A percentile compares a stretch with the other conserved stretches of the same genome.
Conservation (phyloP, 2,329 filamentous ascomycete species). For the Alternaria conjuncta region DNA sequence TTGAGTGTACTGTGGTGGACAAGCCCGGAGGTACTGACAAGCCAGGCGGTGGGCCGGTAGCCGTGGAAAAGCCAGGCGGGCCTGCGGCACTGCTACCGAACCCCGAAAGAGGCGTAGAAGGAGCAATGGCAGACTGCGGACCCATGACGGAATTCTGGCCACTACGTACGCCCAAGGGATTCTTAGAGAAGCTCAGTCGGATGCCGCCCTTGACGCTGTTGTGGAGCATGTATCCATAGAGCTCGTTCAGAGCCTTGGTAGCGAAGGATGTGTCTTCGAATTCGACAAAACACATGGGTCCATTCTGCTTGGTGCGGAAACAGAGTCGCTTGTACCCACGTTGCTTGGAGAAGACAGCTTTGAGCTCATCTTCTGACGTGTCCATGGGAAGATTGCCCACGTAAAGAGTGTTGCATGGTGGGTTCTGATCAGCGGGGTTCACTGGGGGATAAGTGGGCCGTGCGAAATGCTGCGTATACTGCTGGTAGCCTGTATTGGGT, state of each 20-base stretch:
- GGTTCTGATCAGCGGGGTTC: conserved; percentile 95
- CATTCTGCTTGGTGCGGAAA: conserved; percentile 93
- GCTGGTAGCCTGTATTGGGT: conserved; percentile 60
- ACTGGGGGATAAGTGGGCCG: conserved; percentile 79
- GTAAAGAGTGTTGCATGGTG: conserved; percentile 96
- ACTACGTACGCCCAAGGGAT: conserved; percentile 89
- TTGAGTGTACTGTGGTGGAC: conserved; percentile 43
- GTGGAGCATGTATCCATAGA: conserved; percentile 85
- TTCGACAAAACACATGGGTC: conserved; percentile 98
- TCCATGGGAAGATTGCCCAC: conserved; percentile 95
- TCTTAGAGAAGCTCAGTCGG: conserved; percentile 95
- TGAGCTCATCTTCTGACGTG: conserved; percentile 93
- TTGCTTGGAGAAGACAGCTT: conserved; percentile 89
- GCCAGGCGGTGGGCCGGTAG: conserved; percentile 81
- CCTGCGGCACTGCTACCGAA: conserved; percentile 64
- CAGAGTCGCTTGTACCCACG: conserved; percentile 94
- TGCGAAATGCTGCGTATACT: conserved; percentile 63
- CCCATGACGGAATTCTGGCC: conserved; percentile 67
- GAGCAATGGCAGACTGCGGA: conserved; percentile 57
- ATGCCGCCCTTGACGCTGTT: conserved; percentile 96
- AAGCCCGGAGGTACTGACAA: conserved; percentile 78
- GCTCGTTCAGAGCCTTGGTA: conserved; percentile 85
- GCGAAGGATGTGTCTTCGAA: conserved; percentile 94
- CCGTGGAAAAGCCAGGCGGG: conserved; percentile 66
- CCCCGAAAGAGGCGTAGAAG: conserved; percentile 61